Evolutionary conservation across 2,329 filamentous ascomycete genomes (phyloP).

Genomic region (Ceratocystis papillata): DNA sequence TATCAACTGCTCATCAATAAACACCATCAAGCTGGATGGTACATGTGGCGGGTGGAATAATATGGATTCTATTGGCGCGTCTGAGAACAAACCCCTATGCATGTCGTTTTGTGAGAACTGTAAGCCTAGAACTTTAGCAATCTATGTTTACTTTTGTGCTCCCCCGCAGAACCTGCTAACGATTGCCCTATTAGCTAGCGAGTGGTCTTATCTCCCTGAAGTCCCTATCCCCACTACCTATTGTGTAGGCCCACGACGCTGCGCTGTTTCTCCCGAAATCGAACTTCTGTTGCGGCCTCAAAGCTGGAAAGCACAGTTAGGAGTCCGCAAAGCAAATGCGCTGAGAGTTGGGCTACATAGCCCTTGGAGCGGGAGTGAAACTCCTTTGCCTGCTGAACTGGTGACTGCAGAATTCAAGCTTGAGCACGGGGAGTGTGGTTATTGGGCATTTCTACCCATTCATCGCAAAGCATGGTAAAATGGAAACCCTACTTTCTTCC

Average conservation of each 20-base stretch:
- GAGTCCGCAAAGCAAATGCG: conserved; percentile 17
- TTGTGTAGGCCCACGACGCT: conserved; percentile 15
- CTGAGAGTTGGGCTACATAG: conserved; percentile 5
- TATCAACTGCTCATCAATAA: conserved; percentile 14
- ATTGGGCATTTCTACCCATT: conserved; percentile 21
- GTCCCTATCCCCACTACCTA: conserved; percentile 18
- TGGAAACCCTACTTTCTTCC: background rate
- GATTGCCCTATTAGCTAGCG: background rate
- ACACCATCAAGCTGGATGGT: conserved; percentile 11
- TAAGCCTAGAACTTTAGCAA: background rate
- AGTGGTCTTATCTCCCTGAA: conserved; percentile 22
- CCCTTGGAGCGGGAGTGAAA: conserved; percentile 19
- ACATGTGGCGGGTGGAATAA: conserved; percentile 17
- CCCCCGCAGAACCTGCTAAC: background rate
- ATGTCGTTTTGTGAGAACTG: conserved; percentile 19
- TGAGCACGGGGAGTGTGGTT: conserved; percentile 18
- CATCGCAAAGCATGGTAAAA: conserved; percentile 19
- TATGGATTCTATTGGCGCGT: background rate
- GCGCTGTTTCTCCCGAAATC: background rate
- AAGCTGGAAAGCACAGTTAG: conserved; percentile 18
- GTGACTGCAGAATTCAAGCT: conserved; percentile 7
- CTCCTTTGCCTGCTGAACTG: conserved; percentile 12
- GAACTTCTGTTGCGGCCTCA: conserved; percentile 13
- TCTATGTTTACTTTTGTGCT: too few species aligned
- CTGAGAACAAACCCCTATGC: background rate